Evolutionary conservation across 2,329 filamentous ascomycete species (phyloP).

Genomic region (Clonostachys byssicola): DNA sequence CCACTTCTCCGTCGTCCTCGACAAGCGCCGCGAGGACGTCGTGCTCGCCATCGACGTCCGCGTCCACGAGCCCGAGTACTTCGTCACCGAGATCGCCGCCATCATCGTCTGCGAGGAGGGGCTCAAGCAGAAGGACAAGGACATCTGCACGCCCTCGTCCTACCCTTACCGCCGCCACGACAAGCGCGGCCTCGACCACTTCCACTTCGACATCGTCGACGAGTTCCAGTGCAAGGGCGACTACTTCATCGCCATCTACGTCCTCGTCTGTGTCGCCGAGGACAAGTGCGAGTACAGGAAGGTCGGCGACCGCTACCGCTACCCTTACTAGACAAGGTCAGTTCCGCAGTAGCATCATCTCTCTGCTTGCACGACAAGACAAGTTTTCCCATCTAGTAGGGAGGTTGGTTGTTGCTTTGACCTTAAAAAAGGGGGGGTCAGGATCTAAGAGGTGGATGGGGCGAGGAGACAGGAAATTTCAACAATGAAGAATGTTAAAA

Average conservation of each 20-base stretch:
- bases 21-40: slow-evolving; percentile 2
- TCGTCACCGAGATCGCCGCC: slow-evolving; percentile 6
- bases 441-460: no score
- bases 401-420: no score
- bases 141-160: slow-evolving; percentile 12
- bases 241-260: slow-evolving; percentile 14
- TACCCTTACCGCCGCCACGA: slow-evolving; percentile 10
- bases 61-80: slow-evolving; percentile 2
- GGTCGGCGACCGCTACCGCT: neutral
- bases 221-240: slow-evolving; percentile 12
- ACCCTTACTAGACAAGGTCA: neutral
- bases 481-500: no score
- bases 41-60: slow-evolving; percentile 4
- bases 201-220: slow-evolving; percentile 10
- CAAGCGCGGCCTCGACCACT: slow-evolving; percentile 10
- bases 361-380: no score
- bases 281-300: slow-evolving; percentile 1
- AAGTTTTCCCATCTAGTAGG: no score
- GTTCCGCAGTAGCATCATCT: no score
- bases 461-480: no score
- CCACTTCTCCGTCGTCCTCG: slow-evolving; percentile 3
- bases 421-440: no score
- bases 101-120: slow-evolving; percentile 5
- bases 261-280: slow-evolving; percentile 11
- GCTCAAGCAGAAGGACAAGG: slow-evolving; percentile 4